phyloP scores from a whole-genome alignment of 2,329 filamentous ascomycete species.

The Septoria petroselini region DNA sequence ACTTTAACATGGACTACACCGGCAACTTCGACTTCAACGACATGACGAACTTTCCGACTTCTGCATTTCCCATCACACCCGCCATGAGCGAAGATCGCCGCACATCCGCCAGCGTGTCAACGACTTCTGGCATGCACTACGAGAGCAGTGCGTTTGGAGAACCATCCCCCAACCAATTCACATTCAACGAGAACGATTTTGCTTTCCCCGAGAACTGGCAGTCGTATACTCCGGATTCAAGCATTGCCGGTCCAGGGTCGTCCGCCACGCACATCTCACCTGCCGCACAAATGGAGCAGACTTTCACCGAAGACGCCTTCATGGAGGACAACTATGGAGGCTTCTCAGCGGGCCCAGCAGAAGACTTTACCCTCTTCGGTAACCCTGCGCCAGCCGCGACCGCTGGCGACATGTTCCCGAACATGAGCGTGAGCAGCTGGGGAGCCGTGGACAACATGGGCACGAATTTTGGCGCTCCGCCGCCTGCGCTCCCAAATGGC shows the following conservation, averaged over 20 bases:
- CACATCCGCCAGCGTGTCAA: slow-evolving; percentile 32
- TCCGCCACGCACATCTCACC: slow-evolving; percentile 61
- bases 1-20: slow-evolving; percentile 37
- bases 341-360: slow-evolving; percentile 17
- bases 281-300: slow-evolving; percentile 66
- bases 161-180: slow-evolving; percentile 50
- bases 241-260: slow-evolving; percentile 23
- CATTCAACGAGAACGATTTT: slow-evolving; percentile 61
- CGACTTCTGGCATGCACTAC: slow-evolving; percentile 43
- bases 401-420: slow-evolving; percentile 35
- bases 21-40: slow-evolving; percentile 37
- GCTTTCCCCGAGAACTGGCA: slow-evolving; percentile 43
- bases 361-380: slow-evolving; percentile 63
- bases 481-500: slow-evolving; percentile 23
- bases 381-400: slow-evolving; percentile 22
- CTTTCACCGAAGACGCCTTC: slow-evolving; percentile 50
- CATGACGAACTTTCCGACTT: slow-evolving; percentile 27
- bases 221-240: slow-evolving; percentile 31
- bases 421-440: slow-evolving; percentile 32
- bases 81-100: slow-evolving; percentile 38
- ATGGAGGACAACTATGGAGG: slow-evolving; percentile 59
- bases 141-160: slow-evolving; percentile 43
- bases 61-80: slow-evolving; percentile 35
- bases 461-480: slow-evolving; percentile 20
- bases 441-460: slow-evolving; percentile 38